Evolutionary conservation across 2,329 filamentous ascomycete genomes (phyloP), one percentile per base, ranked within the genome.

Genomic region (Aureobasidium sp.): DNA sequence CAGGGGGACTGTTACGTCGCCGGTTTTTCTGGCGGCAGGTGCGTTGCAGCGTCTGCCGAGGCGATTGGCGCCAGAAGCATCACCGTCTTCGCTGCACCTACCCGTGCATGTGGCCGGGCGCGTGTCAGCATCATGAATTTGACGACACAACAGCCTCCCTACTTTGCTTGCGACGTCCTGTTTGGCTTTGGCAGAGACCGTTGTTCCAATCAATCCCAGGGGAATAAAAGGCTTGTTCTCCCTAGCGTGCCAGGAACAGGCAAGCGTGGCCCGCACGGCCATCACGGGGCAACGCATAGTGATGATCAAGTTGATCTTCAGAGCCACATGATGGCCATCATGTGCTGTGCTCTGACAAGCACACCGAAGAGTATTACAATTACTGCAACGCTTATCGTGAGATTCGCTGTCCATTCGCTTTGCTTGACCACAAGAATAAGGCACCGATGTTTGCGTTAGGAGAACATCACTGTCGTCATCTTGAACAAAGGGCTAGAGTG

Each of bases 241-340:
- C 14, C 37, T 60, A 60, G 57, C 45, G 57, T n/a, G 55, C 55
- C 55, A 59, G 55, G 55, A 58, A 59, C 55, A 59, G 55, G 55
- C 41, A 59, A 59, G 55, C 29, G 20, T 22, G 20, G 15, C 5
- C 11, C 5, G 57, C 57, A 60, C 44, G 36, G 57, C 11, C 34
- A 27, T 49, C 44, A 60, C 57, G 37, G 37, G 44, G 25, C 29
- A 34, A 12, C 36, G 25, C 22, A 5, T 15, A 47, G 20, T n/a
- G 42, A 47, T 39, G 55, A 59, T 57, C 53, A 44, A 57, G 36
- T 45, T 34, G 53, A 59, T 48, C 44, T 59, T 48, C 29, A 48
- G 42, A 34, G 55, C 42, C 55, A 59, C 42, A 29, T 59, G 55
- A 59, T 59, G 34, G 29, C 20, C 22, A 59, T 59, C 55, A 59